Conservation (phyloP, 2,329 filamentous ascomycete genomes). For the Beauveria pseudobassiana region DNA sequence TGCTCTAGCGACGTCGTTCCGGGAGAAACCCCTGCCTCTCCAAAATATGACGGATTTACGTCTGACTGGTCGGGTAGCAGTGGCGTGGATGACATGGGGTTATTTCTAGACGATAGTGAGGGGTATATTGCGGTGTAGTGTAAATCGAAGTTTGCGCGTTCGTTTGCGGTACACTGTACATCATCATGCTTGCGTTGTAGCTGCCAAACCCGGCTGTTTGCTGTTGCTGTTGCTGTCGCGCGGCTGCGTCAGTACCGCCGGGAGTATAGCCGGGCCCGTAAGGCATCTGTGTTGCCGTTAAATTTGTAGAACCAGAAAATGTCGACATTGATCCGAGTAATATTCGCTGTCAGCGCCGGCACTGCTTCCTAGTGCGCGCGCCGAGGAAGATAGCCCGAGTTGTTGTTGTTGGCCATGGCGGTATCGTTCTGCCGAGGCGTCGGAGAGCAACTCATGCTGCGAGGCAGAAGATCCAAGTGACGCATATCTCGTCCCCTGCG, state of each 20-base stretch:
- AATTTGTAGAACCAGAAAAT: constrained; percentile 44
- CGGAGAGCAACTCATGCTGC: constrained; percentile 30
- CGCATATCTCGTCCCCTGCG: constrained; percentile 38
- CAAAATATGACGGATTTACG: constrained; percentile 3
- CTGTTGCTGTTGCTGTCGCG: constrained; percentile 37
- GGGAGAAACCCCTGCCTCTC: not conserved
- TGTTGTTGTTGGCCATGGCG: constrained; percentile 33
- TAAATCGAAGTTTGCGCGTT: constrained; percentile 59
- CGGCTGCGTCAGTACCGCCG: constrained; percentile 28
- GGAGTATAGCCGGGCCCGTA: constrained; percentile 62
- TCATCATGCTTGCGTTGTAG: constrained; percentile 59
- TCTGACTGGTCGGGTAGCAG: not conserved
- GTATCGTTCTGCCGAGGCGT: constrained; percentile 34
- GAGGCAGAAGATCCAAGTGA: constrained; percentile 37
- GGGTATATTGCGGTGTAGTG: constrained; percentile 52
- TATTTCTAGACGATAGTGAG: not conserved
- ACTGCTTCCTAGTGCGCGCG: constrained; percentile 44
- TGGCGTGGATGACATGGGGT: not conserved
- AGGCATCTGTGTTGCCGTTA: constrained; percentile 46
- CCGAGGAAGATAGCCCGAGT: constrained; percentile 39
- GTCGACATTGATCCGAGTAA: constrained; percentile 47
- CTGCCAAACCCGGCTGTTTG: constrained; percentile 46
- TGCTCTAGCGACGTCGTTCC: not conserved
- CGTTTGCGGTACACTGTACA: constrained; percentile 70
- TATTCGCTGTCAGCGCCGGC: constrained; percentile 51